Conservation (phyloP, 1,139 yeast genomes). For the Pichia sp. region DNA sequence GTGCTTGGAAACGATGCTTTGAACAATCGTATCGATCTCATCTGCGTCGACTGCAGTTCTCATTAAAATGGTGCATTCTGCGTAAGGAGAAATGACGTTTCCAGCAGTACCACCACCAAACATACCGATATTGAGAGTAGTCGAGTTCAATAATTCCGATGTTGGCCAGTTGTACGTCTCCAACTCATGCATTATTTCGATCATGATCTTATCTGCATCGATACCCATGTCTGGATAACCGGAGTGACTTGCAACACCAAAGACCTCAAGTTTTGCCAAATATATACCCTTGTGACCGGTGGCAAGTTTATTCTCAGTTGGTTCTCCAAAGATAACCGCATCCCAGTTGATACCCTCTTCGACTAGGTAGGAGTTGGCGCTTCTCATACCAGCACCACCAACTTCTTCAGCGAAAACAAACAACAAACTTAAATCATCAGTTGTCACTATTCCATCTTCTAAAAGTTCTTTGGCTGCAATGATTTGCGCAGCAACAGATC, state of each 20-base stretch:
- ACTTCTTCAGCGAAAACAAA: slow-evolving; percentile 70
- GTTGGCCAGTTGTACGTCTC: slow-evolving; percentile 40
- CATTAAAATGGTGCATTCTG: slow-evolving; percentile 46
- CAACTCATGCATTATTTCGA: slow-evolving; percentile 46
- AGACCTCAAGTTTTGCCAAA: slow-evolving; percentile 40
- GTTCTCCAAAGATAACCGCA: slow-evolving; percentile 66
- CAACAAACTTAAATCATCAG: slow-evolving; percentile 56
- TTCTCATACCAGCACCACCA: slow-evolving; percentile 57
- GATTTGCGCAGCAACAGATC: slow-evolving; percentile 60
- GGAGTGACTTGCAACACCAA: slow-evolving; percentile 61
- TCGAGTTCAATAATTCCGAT: slow-evolving; percentile 52
- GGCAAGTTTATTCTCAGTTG: slow-evolving; percentile 65
- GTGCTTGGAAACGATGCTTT: slow-evolving; percentile 33
- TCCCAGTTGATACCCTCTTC: slow-evolving; percentile 47
- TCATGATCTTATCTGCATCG: slow-evolving; percentile 55
- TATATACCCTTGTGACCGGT: slow-evolving; percentile 65
- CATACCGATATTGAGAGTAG: slow-evolving; percentile 58
- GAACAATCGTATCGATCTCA: slow-evolving; percentile 37
- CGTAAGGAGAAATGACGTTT: slow-evolving; percentile 61
- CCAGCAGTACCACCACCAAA: slow-evolving; percentile 60
- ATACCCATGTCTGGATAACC: slow-evolving; percentile 70
- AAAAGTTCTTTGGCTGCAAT: slow-evolving; percentile 47
- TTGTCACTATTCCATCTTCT: slow-evolving; percentile 36
- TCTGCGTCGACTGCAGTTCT: slow-evolving; percentile 51
- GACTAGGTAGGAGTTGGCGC: slow-evolving; percentile 33